phyloP scores from a whole-genome alignment of 2,329 filamentous ascomycete species.

The Diatrype stigma region DNA sequence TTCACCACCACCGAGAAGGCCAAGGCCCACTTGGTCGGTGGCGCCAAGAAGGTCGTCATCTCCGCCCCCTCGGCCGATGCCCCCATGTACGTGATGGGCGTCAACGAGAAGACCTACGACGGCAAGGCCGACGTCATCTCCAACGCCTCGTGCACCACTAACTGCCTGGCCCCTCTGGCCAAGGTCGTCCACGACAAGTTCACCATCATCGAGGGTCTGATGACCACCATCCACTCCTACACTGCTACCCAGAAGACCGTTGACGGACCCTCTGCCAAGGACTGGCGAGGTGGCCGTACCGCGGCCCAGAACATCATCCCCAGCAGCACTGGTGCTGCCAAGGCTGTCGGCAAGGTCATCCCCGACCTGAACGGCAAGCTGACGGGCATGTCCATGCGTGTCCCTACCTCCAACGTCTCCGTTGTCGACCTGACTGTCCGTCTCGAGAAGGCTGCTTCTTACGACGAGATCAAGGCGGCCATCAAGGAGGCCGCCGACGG shows the following conservation, averaged over 20 bases:
- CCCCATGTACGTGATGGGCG: slow-evolving; percentile 99
- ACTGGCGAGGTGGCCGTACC: slow-evolving; percentile 98
- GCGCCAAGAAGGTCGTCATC: slow-evolving; percentile 97
- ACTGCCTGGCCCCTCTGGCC: slow-evolving; percentile 98
- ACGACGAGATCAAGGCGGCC: slow-evolving; percentile 89
- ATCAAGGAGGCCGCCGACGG: slow-evolving; percentile 85
- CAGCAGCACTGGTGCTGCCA: slow-evolving; percentile 97
- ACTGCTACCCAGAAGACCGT: slow-evolving; percentile 99
- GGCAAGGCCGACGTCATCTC: slow-evolving; percentile 89
- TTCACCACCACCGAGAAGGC: slow-evolving; percentile 99
- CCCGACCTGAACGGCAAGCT: slow-evolving; percentile 98
- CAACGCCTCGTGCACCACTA: slow-evolving; percentile 99
- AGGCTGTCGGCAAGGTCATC: slow-evolving; percentile 99
- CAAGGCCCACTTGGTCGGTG: slow-evolving; percentile 86
- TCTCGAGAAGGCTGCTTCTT: slow-evolving; percentile 81
- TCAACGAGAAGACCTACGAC: slow-evolving; percentile 94
- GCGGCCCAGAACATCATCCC: slow-evolving; percentile 99
- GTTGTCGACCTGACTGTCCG: slow-evolving; percentile 96
- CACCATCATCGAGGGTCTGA: slow-evolving; percentile 95
- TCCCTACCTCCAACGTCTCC: slow-evolving; percentile 97
- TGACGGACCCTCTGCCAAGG: slow-evolving; percentile 95
- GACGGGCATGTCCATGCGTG: slow-evolving; percentile 99
- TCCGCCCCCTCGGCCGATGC: slow-evolving; percentile 90
- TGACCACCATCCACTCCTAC: slow-evolving; percentile 99
- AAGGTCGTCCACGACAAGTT: slow-evolving; percentile 99